These are phyloP conservation scores for Rhododendron simsii DNA, from an alignment of 148 eudicot genomes.

Conservation along the genomic window DNA sequence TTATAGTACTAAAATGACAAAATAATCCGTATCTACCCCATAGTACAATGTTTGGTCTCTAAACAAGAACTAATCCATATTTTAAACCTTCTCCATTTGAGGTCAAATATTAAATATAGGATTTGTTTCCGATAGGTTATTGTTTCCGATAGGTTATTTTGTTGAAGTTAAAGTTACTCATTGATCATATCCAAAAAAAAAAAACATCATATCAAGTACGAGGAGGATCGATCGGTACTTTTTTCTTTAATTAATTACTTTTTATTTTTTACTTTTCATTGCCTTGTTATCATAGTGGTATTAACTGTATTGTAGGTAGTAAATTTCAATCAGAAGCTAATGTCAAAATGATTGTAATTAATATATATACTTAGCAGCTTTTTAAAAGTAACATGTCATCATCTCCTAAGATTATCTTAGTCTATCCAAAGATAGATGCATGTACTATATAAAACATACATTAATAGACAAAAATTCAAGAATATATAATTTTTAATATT, in stretches of 20 bases:
- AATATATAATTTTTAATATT: background rate
- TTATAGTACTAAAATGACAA: background rate
- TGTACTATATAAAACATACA: background rate
- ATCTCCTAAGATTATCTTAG: background rate
- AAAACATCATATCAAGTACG: background rate
- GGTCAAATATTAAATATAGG: slow-evolving; percentile 14
- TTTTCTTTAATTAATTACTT: background rate
- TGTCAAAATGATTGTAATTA: slow-evolving; percentile 2
- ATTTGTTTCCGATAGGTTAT: background rate
- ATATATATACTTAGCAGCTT: background rate
- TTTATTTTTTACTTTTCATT: background rate
- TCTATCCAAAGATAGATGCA: background rate
- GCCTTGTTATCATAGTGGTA: background rate
- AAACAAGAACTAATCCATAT: background rate
- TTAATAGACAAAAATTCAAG: background rate
- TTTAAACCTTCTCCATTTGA: background rate
- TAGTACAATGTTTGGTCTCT: background rate
- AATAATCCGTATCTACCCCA: background rate
- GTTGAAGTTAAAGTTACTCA: background rate
- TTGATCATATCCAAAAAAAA: background rate
- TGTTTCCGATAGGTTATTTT: background rate
- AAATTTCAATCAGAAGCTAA: background rate
- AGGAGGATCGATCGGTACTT: slow-evolving; percentile 1
- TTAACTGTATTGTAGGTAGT: background rate
- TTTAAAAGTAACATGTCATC: slow-evolving; percentile 4